phyloP scores from a whole-genome alignment of 139 green algal species.

The Tetratostichococcus sp. region DNA sequence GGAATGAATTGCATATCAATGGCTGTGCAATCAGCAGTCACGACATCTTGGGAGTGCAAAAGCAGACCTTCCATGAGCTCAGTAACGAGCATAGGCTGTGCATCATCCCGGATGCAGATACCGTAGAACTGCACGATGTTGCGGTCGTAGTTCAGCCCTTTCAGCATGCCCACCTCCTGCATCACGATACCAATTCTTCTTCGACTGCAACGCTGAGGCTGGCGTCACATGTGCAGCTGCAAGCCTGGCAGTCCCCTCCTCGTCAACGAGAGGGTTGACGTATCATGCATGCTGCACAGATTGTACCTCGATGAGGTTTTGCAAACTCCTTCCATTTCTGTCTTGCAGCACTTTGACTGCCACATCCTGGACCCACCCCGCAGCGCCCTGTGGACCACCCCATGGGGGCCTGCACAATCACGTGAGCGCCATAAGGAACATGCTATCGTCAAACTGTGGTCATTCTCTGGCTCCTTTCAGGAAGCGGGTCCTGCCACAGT shows the following conservation, averaged over 20 bases:
- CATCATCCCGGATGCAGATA: background rate
- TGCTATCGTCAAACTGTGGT: too few species aligned
- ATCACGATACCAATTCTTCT: too few species aligned
- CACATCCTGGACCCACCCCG: slow-evolving; percentile 68
- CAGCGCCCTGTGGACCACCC: slow-evolving; percentile 65
- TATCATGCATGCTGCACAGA: too few species aligned
- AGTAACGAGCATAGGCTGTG: background rate
- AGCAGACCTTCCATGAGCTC: background rate
- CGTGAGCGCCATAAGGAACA: too few species aligned
- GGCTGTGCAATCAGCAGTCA: background rate
- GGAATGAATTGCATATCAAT: background rate
- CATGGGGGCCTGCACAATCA: slow-evolving; percentile 26
- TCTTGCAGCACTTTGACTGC: slow-evolving; percentile 51
- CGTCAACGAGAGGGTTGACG: too few species aligned
- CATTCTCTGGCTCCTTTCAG: too few species aligned
- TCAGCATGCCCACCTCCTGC: slow-evolving; percentile 37
- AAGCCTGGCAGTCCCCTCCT: too few species aligned
- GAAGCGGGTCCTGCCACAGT: too few species aligned
- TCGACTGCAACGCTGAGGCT: too few species aligned
- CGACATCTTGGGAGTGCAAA: background rate
- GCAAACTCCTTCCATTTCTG: slow-evolving; percentile 38
- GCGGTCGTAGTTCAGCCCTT: background rate
- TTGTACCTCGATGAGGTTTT: slow-evolving; percentile 54
- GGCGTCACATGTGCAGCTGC: too few species aligned
- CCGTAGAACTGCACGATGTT: background rate